These are phyloP conservation scores for Amylocarpus encephaloides DNA, from an alignment of 2,329 filamentous ascomycete species.

Conservation along the genomic window DNA sequence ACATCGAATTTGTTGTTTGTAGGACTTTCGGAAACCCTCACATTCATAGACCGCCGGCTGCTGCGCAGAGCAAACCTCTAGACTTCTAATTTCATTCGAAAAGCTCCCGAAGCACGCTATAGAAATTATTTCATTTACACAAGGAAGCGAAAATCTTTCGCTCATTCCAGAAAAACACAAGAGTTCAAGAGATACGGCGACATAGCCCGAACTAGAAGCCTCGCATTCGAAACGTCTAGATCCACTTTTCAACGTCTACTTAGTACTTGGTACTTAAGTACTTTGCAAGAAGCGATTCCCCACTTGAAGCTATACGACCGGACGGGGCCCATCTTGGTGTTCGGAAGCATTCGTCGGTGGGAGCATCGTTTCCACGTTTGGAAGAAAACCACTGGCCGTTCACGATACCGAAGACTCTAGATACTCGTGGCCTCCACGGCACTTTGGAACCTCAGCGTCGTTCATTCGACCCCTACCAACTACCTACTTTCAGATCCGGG, in stretches of 20 bases:
- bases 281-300: background rate
- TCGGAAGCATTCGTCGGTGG: background rate
- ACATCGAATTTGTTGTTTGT: background rate
- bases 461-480: background rate
- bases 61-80: background rate
- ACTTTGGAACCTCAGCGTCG: background rate
- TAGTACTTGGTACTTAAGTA: no score
- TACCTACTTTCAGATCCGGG: background rate
- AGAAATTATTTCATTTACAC: background rate
- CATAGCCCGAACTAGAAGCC: background rate
- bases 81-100: background rate
- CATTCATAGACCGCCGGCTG: background rate
- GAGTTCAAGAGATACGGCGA: background rate
- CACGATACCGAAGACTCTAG: background rate
- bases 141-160: background rate
- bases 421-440: background rate
- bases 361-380: background rate
- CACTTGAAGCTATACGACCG: background rate
- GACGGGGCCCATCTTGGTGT: background rate
- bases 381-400: background rate
- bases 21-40: background rate
- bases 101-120: background rate
- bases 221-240: constrained; percentile 1
- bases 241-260: constrained; percentile 2
- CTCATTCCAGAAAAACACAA: background rate